Evolutionary conservation across 2,329 filamentous ascomycete genomes (phyloP).

Genomic region (Pseudogymnoascus sp.): DNA sequence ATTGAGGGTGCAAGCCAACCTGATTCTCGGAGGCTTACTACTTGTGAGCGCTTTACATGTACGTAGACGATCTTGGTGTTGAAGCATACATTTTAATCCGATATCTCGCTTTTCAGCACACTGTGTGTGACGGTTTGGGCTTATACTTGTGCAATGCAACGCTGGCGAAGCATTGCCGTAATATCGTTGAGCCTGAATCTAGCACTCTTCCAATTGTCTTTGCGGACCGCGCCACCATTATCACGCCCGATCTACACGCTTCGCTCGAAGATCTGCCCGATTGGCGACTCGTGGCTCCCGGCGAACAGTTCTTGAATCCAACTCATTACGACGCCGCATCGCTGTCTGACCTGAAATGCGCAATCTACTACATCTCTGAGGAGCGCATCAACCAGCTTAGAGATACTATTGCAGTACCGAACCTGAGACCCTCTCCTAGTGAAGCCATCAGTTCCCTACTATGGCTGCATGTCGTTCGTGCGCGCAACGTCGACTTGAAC

Average conservation of each 20-base stretch:
- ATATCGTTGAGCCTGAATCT: not conserved
- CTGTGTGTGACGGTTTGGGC: not conserved
- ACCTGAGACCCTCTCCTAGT: not conserved
- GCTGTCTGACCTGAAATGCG: not conserved
- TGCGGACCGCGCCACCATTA: not conserved
- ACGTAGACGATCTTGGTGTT: not conserved
- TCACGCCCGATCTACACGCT: not conserved
- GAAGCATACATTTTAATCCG: not conserved
- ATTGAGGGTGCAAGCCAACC: constrained; percentile 3
- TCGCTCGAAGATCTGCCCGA: not conserved
- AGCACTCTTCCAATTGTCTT: not conserved
- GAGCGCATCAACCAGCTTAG: not conserved
- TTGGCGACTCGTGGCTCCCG: not conserved
- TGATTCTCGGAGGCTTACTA: not conserved
- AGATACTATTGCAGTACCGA: not conserved
- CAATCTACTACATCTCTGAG: not conserved
- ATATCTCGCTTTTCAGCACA: not conserved
- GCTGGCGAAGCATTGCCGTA: not conserved
- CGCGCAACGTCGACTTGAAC: not conserved
- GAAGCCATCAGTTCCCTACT: not conserved
- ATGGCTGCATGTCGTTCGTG: constrained; percentile 6
- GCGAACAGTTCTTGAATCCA: not conserved
- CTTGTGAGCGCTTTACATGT: constrained; percentile 7
- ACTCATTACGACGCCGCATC: not conserved
- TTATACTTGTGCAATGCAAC: not conserved